Base-by-base conservation (phyloP, 208 protist species). In the Trypanosomatidae sp. region DNA sequence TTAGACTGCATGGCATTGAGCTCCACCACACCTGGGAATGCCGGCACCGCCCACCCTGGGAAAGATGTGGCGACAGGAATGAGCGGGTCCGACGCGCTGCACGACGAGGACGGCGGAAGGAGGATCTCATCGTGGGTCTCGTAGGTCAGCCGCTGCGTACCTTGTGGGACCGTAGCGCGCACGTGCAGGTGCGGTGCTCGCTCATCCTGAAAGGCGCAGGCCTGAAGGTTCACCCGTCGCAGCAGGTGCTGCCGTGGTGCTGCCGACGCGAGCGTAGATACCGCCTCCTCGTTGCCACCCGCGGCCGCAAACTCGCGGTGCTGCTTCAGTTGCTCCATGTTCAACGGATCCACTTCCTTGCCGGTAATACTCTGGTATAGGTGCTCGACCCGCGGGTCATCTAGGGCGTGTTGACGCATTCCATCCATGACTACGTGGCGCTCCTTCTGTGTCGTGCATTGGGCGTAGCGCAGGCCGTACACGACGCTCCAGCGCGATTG, bases 1-100 rank as follows among this genome's bases (percentile, higher is more conserved):
- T 84, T 87, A 9, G 88, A 97, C 87, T 99, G 99, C 71, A 99
- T 96, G 33, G 93, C 82, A 86, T 99, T 99, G 2, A 99, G 94
- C 53, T 83, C 62, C 36, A 53, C 76, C 39, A 97, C 77, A 36
- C 84, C 86, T 0, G 79, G 75, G 66, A 97, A 97, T 25, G 79
- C 88, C 1, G 76, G 30, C n/a, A 68, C 72, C 9, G 84, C 81
- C 93, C 93, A 97, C 56, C 69, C 67, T 0, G 93, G 93, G 66
- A 97, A 95, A 5, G 66, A 66, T 15, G 70, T 59, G 58, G 52
- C 36, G 13, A 84, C 73, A 13, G 77, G 64, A 6, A 86, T 71
- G n/a, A 87, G 74, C 30, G 79, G 49, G 30, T 79, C 68, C 44
- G 80, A 71, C 25, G 79, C 83, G 67, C 88, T 83, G 78, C 83